phyloP scores from a whole-genome alignment of 495 filamentous ascomycete genomes.

The Neurospora sp. region DNA sequence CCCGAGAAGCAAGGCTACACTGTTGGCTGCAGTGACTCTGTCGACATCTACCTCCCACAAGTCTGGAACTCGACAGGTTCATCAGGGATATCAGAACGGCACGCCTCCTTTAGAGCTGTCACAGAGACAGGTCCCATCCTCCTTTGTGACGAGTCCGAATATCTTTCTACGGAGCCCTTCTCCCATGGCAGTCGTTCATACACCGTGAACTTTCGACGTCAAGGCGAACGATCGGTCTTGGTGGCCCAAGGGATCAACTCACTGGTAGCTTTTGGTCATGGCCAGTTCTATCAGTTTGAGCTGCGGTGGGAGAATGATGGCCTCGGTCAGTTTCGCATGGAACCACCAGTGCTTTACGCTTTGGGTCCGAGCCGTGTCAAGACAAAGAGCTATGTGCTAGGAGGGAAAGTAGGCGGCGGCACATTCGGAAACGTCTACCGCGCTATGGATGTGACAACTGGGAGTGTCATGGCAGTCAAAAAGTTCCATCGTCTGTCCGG shows the following conservation, averaged over 20 bases:
- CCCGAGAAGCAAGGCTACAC: conserved; percentile 8
- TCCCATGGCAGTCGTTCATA: not conserved
- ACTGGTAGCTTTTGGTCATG: conserved; percentile 18
- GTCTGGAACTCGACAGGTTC: conserved; percentile 1
- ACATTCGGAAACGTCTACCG: conserved; percentile 22
- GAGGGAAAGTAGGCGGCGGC: conserved; percentile 16
- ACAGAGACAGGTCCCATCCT: conserved; percentile 19
- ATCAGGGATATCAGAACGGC: conserved; percentile 12
- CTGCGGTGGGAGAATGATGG: conserved; percentile 15
- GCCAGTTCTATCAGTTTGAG: conserved; percentile 20
- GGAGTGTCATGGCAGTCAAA: conserved; percentile 22
- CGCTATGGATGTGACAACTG: conserved; percentile 15
- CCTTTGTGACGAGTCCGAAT: conserved; percentile 15
- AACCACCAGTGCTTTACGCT: conserved; percentile 5
- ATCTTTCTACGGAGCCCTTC: conserved; percentile 13
- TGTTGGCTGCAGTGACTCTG: conserved; percentile 7
- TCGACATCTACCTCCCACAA: conserved; percentile 21
- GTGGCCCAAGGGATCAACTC: conserved; percentile 20
- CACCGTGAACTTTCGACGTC: conserved; percentile 8
- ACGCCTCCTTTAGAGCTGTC: conserved; percentile 21
- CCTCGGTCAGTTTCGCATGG: conserved; percentile 13
- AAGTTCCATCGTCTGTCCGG: conserved; percentile 20
- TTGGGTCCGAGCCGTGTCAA: conserved; percentile 14
- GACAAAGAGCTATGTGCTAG: conserved; percentile 15
- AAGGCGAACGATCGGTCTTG: conserved; percentile 12